Conservation (phyloP, 352 stramenopile species). For the Phytopythium aichiense region DNA sequence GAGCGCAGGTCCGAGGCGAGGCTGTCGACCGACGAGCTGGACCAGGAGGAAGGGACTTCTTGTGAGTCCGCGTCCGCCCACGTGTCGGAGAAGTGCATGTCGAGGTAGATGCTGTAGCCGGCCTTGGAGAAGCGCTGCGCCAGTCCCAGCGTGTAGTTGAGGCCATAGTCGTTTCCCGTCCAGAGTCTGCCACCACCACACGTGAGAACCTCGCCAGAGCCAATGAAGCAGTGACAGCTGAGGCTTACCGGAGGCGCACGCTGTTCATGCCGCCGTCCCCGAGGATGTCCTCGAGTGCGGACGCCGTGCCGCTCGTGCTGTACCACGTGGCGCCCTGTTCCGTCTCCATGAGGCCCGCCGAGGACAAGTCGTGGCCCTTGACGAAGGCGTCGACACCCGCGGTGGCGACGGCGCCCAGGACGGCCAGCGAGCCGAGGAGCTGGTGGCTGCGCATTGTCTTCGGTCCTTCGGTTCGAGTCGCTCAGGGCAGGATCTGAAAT, state of each 20-base stretch:
- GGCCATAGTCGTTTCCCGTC: constrained; percentile 17
- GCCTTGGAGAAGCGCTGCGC: constrained; percentile 24
- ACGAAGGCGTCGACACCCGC: constrained; percentile 10
- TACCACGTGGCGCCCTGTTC: constrained; percentile 21
- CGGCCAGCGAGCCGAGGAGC: not conserved
- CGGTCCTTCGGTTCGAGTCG: not conserved
- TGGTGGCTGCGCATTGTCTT: constrained; percentile 1
- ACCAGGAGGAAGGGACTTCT: constrained; percentile 16
- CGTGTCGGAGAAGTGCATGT: constrained; percentile 32
- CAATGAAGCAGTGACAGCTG: not conserved
- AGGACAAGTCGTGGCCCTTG: constrained; percentile 30
- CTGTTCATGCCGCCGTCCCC: constrained; percentile 25
- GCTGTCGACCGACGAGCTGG: constrained; percentile 14
- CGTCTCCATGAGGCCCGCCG: constrained; percentile 20
- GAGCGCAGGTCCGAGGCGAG: constrained; percentile 13
- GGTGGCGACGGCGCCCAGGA: not conserved
- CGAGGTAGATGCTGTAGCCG: constrained; percentile 28
- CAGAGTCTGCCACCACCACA: constrained; percentile 12
- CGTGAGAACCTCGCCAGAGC: not conserved
- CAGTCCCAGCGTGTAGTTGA: constrained; percentile 21
- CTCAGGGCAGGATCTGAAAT: not conserved
- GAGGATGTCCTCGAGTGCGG: constrained; percentile 25
- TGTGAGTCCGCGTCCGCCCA: constrained; percentile 25
- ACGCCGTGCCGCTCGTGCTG: constrained; percentile 11
- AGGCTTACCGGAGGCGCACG: constrained; percentile 22